phyloP scores from a whole-genome alignment of 169 alveolate species.

The Pseudocohnilembus persalinus region DNA sequence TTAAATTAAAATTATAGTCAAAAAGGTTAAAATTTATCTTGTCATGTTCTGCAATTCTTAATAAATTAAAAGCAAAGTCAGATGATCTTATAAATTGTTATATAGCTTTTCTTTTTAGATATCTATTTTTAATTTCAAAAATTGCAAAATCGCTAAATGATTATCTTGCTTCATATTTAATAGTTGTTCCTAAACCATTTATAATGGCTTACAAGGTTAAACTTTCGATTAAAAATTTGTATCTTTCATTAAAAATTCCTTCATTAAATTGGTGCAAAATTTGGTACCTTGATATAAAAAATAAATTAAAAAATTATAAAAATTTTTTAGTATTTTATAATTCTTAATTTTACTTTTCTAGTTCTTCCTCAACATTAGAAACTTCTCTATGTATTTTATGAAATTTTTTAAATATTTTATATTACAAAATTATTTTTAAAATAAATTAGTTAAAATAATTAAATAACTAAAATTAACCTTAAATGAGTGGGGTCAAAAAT shows the following conservation, averaged over 20 bases:
- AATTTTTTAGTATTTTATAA: too few species aligned
- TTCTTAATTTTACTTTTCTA: background rate
- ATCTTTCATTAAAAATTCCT: background rate
- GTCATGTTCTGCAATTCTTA: background rate
- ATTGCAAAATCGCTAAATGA: background rate
- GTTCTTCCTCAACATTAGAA: background rate
- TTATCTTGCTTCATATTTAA: background rate
- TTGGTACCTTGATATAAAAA: too few species aligned
- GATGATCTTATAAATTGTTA: background rate
- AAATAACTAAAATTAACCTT: background rate
- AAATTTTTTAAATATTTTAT: too few species aligned
- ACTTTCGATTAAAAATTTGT: background rate
- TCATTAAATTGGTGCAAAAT: background rate
- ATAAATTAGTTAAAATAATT: too few species aligned
- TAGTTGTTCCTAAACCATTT: background rate
- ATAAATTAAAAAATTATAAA: too few species aligned
- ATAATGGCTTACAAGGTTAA: background rate
- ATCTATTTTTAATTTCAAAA: too few species aligned
- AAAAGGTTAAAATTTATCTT: background rate
- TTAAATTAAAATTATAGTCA: background rate
- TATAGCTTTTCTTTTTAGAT: background rate
- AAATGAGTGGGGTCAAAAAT: constrained; percentile 12
- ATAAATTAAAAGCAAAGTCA: background rate
- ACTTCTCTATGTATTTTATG: too few species aligned
- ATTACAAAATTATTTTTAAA: too few species aligned